Evolutionary conservation across 805 yeast species (phyloP), one percentile per base, ranked within the genome.

Genomic region (Brettanomyces nanus): DNA sequence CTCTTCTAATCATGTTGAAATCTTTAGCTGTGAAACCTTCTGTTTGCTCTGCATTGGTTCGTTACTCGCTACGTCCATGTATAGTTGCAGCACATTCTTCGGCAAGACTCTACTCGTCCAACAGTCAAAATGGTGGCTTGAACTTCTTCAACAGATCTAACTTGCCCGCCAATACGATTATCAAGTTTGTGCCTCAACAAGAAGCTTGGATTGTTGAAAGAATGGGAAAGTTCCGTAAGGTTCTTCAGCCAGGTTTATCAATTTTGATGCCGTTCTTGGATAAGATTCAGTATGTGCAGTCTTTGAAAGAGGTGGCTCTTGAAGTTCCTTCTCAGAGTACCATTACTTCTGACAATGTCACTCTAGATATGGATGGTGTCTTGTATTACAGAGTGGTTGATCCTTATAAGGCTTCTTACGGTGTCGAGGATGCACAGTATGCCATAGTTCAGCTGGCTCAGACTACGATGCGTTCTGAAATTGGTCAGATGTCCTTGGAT

Each of bases 131-230:
- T 15, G 34, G 34, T 27, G 49, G 45, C 28, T 40, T 54, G 28
- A 54, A 51, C 38, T 54, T 45, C 40, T 54, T 54, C 45, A 51
- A 51, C 36, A 43, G 39, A 31, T 41, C 53, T 35, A 64, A 71
- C 39, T 60, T 81, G 37, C 94, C 94, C n/a, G 63, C 85, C 14
- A 83, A 83, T 58, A 83, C 92, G 2, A 58, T 82, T 4, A 59
- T 83, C 28, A 66, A 84, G 48, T 85, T 85, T 56, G 95, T 85
- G 13, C 95, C 95, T 2, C 95, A 85, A 56, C 94, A 85, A 59
- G 80, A 85, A 17, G 95, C 95, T 3, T 85, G 92, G 87, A 75
- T 85, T 15, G 95, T 85, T 15, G 95, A 85, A 59, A 67, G 95
- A 45, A 85, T 85, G 95, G 95, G 95, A 23, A 81, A 80, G 54